Conservation (phyloP, 2,329 filamentous ascomycete genomes). For the Microdochium paspali region DNA sequence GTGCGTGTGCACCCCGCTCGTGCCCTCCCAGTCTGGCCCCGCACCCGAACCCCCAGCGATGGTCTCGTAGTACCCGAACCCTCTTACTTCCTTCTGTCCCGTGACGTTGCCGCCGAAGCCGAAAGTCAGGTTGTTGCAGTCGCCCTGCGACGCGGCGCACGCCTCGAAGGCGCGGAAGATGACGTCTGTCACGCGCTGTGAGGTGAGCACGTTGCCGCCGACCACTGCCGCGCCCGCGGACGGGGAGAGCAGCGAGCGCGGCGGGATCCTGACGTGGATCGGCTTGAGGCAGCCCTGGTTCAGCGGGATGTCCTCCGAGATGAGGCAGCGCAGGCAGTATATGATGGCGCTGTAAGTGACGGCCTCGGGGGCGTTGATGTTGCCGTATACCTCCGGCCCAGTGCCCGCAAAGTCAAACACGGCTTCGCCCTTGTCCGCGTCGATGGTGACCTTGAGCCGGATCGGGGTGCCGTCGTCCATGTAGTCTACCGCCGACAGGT, state of each 20-base stretch:
- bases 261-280: slow-evolving; percentile 59
- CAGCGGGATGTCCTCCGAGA: slow-evolving; percentile 66
- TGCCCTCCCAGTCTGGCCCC: slow-evolving; percentile 59
- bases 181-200: slow-evolving; percentile 67
- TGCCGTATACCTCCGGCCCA: slow-evolving; percentile 64
- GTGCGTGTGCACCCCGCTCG: slow-evolving; percentile 61
- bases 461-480: slow-evolving; percentile 76
- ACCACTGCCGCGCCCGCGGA: slow-evolving; percentile 66
- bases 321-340: slow-evolving; percentile 67
- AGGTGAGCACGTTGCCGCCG: slow-evolving; percentile 67
- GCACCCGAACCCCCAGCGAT: slow-evolving; percentile 67
- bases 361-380: slow-evolving; percentile 67
- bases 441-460: slow-evolving; percentile 59
- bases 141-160: slow-evolving; percentile 64
- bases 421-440: slow-evolving; percentile 62
- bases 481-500: slow-evolving; percentile 60
- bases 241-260: slow-evolving; percentile 59
- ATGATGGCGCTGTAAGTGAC: slow-evolving; percentile 73
- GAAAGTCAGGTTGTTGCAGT: slow-evolving; percentile 72
- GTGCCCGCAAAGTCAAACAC: slow-evolving; percentile 69
- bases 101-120: slow-evolving; percentile 59
- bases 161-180: slow-evolving; percentile 67
- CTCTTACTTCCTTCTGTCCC: slow-evolving; percentile 45
- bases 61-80: slow-evolving; percentile 75
- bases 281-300: slow-evolving; percentile 71